These are phyloP conservation scores for Gilbertella persicaria DNA, from an alignment of 371 early-diverging fungal species.

Conservation along the genomic window DNA sequence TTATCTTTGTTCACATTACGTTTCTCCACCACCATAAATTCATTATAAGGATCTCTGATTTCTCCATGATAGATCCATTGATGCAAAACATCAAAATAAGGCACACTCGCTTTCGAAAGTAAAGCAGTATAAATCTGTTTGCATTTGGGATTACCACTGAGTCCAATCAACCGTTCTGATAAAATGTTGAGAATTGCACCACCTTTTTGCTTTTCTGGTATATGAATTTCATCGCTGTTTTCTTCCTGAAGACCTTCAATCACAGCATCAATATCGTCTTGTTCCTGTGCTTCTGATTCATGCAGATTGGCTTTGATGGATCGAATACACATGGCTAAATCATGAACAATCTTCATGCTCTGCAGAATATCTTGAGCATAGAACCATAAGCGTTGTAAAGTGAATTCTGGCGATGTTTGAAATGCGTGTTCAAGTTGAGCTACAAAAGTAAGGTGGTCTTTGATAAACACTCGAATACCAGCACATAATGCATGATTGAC, in stretches of 20 bases:
- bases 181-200: conserved; percentile 66
- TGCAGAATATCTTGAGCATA: conserved; percentile 78
- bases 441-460: conserved; percentile 85
- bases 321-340: conserved; percentile 58
- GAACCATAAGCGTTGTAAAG: conserved; percentile 89
- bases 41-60: conserved; percentile 81
- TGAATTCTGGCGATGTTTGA: conserved; percentile 72
- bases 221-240: conserved; percentile 27
- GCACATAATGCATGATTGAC: conserved; percentile 90
- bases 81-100: conserved; percentile 80
- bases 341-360: conserved; percentile 70
- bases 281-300: conserved; percentile 9
- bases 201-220: conserved; percentile 60
- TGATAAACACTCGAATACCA: conserved; percentile 70
- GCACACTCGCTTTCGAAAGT: conserved; percentile 74
- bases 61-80: conserved; percentile 90
- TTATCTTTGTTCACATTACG: conserved; percentile 62
- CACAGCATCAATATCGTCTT: conserved; percentile 53
- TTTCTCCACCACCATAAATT: conserved; percentile 86
- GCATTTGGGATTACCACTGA: conserved; percentile 75
- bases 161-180: conserved; percentile 58
- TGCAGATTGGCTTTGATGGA: not conserved
- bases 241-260: conserved; percentile 52
- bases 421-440: conserved; percentile 89
- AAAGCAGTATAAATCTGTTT: conserved; percentile 78